Evolutionary conservation across 176 grass and related monocot species (phyloP).

Genomic region (Carex pumila): DNA sequence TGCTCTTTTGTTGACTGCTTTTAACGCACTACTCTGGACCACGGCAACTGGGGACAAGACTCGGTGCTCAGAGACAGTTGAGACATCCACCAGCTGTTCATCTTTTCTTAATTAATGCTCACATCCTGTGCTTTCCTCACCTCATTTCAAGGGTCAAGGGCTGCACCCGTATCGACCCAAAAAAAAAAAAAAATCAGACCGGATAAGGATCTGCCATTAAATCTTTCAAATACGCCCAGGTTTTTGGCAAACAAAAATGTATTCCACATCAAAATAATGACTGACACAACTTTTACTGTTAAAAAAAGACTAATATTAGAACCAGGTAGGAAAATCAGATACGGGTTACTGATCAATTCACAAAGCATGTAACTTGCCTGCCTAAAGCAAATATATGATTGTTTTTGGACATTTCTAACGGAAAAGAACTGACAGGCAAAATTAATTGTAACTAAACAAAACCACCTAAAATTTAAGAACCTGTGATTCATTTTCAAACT

Average conservation of each 20-base stretch:
- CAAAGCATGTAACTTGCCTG: too few species aligned
- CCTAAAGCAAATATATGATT: too few species aligned
- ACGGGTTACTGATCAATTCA: too few species aligned
- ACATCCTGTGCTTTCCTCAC: background rate
- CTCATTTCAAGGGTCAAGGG: background rate
- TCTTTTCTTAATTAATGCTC: slow-evolving; percentile 14
- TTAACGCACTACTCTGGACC: slow-evolving; percentile 11
- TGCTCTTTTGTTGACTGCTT: slow-evolving; percentile 17
- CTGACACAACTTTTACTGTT: background rate
- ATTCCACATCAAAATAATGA: background rate
- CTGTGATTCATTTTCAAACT: background rate
- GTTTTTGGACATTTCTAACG: background rate
- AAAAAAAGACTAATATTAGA: background rate
- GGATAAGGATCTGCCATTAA: background rate
- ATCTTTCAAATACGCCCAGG: background rate
- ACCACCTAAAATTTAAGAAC: background rate
- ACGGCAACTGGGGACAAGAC: background rate
- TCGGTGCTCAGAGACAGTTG: slow-evolving; percentile 13
- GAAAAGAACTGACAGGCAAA: background rate
- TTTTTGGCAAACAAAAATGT: background rate
- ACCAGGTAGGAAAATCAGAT: background rate
- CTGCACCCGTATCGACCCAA: background rate
- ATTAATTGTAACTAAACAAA: background rate
- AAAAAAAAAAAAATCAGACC: background rate
- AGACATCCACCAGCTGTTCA: background rate